Base-by-base conservation (phyloP, 805 yeast species). In the Wickerhamiella vanderwaltii region DNA sequence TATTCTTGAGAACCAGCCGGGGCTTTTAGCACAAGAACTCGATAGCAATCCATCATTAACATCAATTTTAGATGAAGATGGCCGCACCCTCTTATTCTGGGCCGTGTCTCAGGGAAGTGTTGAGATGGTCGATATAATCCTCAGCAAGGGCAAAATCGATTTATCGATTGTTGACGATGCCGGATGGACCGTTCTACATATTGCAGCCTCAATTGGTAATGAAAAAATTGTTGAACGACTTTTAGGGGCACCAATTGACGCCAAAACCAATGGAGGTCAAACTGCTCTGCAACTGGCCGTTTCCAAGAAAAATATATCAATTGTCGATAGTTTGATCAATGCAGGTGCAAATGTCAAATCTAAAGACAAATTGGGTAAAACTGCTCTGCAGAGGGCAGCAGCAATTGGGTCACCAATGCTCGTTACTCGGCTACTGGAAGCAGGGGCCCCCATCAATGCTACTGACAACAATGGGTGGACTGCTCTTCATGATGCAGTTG, bases 171-270 rank as follows among this genome's bases (percentile, higher is more conserved):
- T 54, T 0, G 97, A 87, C 57, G 77, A 71, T 15, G 67, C 87
- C 9, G 94, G 94, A 0, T 87, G 95, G 95, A 79, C 88, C 0
- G 85, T 93, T 1, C 53, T 84, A 25, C 96, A 87, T 58, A 77
- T 88, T 40, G 85, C 91, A 0, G 70, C 81, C 0, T 72, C 95
- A 0, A 66, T 79, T 2, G 95, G 95, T 0, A 72, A 75, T 51
- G 50, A 65, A 17, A 68, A 78, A 6, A 51, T 84, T 3, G 63
- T 69, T 7, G 47, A 46, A 25, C 51, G 64, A 34, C 53, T 85
- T n/a, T 62, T 75, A 49, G 60, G 57, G 0, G 65, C 67, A 46
- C 17, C 12, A 11, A 65, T 83, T 17, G 65, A 84, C 52, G 55
- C 69, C 31, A 69, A 69, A 23, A 79, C 94, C 0, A 48, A 43